Base-by-base conservation (phyloP, 257 asterid species). In the Sherardia arvensis region DNA sequence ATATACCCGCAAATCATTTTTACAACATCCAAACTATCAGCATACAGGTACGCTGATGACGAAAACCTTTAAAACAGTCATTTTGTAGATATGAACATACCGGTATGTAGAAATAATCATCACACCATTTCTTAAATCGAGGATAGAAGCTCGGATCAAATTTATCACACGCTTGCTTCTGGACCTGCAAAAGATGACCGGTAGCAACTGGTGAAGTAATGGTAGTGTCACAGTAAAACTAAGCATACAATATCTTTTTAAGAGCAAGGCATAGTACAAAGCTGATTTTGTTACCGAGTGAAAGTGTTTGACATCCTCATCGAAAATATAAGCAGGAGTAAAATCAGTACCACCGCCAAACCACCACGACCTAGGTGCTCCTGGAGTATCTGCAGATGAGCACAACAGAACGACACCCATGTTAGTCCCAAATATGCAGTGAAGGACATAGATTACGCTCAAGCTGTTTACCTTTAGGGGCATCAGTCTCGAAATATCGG, bases 321-420 rank as follows among this genome's bases (percentile, higher is more conserved):
- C 95, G 74, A 89, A 92, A 71, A 92, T 78, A 85, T 92, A 92
- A 55, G 98, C 85, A 73, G 98, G 98, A 43, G 98, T 88, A 80
- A 88, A 78, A 82, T 92, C 98, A 25, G 97, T 92, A 69, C 97
- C 97, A 66, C 98, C 98, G 58, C 98, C 98, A 76, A 92, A 92
- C 98, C 98, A 92, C 98, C 98, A 92, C 34, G 84, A 92, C 55
- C 80, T 82, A 65, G 98, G 98, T 64, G 98, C 95, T 71, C 98
- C 97, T 14, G 93, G 95, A 76, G 86, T 77, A 82, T 92, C 98
- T 92, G 89, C 77, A 61, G 7, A 73, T 59, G 28, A 26, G 56
- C 62, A 26, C 30, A 51, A 47, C 53, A 65, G 67, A 64, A 30
- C 53, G 36, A 21, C 22, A 15, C n/a, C n/a, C n/a, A 18, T 33